Conservation (phyloP, 768 basidiomycete species). For the Kwoniella heveanensis region DNA sequence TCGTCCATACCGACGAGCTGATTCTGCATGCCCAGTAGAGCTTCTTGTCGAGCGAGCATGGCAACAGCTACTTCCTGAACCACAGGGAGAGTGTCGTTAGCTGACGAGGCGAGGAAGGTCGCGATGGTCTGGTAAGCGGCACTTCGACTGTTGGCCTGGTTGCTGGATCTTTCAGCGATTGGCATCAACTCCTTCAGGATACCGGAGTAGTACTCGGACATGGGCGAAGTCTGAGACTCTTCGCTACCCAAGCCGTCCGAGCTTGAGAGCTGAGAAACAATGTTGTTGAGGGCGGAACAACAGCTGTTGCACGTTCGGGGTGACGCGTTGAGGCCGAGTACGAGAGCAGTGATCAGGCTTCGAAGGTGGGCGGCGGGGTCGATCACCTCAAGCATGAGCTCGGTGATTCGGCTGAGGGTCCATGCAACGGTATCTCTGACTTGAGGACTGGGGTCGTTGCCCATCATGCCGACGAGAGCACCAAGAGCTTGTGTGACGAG, state of each 20-base stretch:
- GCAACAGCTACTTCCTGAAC: constrained; percentile 80
- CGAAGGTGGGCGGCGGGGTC: constrained; percentile 86
- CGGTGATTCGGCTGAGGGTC: constrained; percentile 95
- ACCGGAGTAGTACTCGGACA: constrained; percentile 86
- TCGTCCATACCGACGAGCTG: constrained; percentile 95
- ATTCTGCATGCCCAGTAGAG: constrained; percentile 78
- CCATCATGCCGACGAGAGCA: constrained; percentile 92
- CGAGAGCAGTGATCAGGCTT: constrained; percentile 77
- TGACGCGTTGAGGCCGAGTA: constrained; percentile 74
- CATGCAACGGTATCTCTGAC: constrained; percentile 98
- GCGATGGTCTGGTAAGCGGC: constrained; percentile 96
- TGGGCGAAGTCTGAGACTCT: constrained; percentile 63
- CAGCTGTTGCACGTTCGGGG: constrained; percentile 88
- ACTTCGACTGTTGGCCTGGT: constrained; percentile 90
- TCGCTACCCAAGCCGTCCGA: constrained; percentile 69
- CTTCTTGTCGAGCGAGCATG: constrained; percentile 87
- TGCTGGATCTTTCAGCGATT: constrained; percentile 81
- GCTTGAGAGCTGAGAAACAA: constrained; percentile 80
- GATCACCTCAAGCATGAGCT: constrained; percentile 79
- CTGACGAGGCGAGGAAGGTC: constrained; percentile 77
- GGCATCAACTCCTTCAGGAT: constrained; percentile 79
- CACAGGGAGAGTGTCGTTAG: constrained; percentile 73
- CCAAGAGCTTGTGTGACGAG: constrained; percentile 92
- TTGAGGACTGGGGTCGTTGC: constrained; percentile 70
- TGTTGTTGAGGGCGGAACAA: constrained; percentile 94